Conservation (phyloP, 257 asterid genomes). For the Anisodus tanguticus region DNA sequence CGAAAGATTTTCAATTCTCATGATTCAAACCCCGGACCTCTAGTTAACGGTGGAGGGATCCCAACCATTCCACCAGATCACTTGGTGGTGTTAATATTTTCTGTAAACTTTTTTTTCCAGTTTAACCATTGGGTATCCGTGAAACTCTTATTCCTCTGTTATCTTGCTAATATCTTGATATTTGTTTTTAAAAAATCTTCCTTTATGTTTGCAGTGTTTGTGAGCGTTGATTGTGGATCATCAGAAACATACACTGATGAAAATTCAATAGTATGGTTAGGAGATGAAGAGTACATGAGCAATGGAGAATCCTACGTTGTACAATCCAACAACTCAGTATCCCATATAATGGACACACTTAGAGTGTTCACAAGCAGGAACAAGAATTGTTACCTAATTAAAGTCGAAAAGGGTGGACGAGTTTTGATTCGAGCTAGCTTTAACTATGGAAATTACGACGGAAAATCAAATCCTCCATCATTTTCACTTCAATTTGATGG, state of each 20-base stretch:
- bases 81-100: not conserved
- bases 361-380: conserved; percentile 52
- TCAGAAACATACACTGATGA: conserved; percentile 22
- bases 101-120: no score
- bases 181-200: not conserved
- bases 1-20: not conserved
- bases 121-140: not conserved
- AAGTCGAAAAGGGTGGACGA: conserved; percentile 31
- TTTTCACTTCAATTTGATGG: conserved; percentile 67
- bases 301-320: conserved; percentile 39
- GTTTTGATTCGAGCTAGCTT: conserved; percentile 65
- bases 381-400: conserved; percentile 57
- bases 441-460: conserved; percentile 70
- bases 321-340: conserved; percentile 34
- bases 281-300: conserved; percentile 33
- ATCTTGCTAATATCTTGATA: not conserved
- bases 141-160: not conserved
- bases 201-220: conserved; percentile 28
- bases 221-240: conserved; percentile 56
- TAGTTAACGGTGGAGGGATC: not conserved
- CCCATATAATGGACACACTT: conserved; percentile 51
- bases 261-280: conserved; percentile 39
- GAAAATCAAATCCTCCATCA: conserved; percentile 55
- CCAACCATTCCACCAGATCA: not conserved
- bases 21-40: not conserved